Evolutionary conservation across 106 monocot species (phyloP), one percentile per base, ranked within the genome.

Genomic region (Dendrobium huoshanense): DNA sequence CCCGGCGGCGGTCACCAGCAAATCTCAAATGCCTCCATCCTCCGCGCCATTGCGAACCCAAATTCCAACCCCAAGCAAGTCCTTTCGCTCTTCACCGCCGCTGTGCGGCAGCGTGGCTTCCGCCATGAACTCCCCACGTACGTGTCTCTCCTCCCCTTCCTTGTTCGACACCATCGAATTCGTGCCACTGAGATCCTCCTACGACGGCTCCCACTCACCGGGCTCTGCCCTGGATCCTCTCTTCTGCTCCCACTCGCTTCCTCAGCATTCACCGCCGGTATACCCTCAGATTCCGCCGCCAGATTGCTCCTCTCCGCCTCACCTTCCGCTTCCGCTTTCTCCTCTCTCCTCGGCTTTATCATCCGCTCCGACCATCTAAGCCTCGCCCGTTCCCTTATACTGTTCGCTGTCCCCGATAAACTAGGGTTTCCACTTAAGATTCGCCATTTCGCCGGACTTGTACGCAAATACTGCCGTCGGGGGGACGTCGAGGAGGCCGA

Each of bases 351-450:
- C 27, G 56, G 45, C 3, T 7, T 41, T 16, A 7, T 77, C 4
- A 2, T 65, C 42, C 61, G 5, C 41, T 27, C 42, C 47, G 51
- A 18, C 8, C 37, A 47, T 15, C 67, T 77, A 45, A 54, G 10
- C 17, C 17, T 77, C 22, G 72, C 77, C 0, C 37, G 27, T 20
- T 33, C 51, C 6, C 40, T 78, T 8, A 1, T 83, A 37, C 41
- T 78, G 9, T 17, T 72, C 54, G 42, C 67, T 7, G 31, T 10
- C 16, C 64, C 77, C 47, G 48, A 44, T 24, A 68, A 73, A 24
- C 55, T 79, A 70, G 78, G 79, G 72, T 56, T 78, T 41, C 78
- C n/a, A 33, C 40, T 73, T 41, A 77, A 70, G 77, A 47, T 55
- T 27, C 77, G 77, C 29, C 77, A 77, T 24, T 56, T 37, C 40